Conservation (phyloP, 2,329 filamentous ascomycete genomes). For the Neofusicoccum parvum region DNA sequence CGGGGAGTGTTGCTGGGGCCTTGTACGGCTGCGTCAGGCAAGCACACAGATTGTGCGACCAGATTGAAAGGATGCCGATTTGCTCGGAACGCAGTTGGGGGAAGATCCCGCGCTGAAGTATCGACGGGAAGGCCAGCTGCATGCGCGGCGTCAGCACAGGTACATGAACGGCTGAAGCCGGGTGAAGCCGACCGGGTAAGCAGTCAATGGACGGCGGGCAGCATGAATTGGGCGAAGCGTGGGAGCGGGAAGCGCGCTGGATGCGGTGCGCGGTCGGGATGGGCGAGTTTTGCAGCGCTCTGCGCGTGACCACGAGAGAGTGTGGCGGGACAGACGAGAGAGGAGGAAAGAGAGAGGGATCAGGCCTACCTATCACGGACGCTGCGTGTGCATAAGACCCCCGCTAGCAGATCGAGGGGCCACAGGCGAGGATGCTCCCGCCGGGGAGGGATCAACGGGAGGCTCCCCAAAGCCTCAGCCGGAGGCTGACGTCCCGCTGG, state of each 20-base stretch:
- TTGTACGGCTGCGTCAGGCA: slow-evolving; percentile 10
- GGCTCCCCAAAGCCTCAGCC: background rate
- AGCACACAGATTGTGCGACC: slow-evolving; percentile 17
- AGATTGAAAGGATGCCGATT: slow-evolving; percentile 17
- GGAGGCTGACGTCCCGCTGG: background rate
- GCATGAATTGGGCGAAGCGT: background rate
- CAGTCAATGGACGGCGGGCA: slow-evolving; percentile 13
- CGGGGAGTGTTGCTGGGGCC: background rate
- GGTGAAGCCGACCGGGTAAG: slow-evolving; percentile 11
- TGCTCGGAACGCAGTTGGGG: slow-evolving; percentile 13
- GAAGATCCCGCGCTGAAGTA: slow-evolving; percentile 19
- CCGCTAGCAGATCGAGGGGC: slow-evolving; percentile 17
- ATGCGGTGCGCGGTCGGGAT: slow-evolving; percentile 19
- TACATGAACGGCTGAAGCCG: slow-evolving; percentile 20
- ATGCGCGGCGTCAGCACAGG: slow-evolving; percentile 19
- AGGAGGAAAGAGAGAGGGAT: background rate
- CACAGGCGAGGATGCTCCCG: slow-evolving; percentile 18
- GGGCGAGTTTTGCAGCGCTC: slow-evolving; percentile 5
- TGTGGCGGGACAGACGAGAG: slow-evolving; percentile 19
- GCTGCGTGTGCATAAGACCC: slow-evolving; percentile 17
- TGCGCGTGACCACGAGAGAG: slow-evolving; percentile 20
- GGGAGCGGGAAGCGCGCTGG: background rate
- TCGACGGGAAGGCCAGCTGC: slow-evolving; percentile 16
- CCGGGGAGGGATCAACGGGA: slow-evolving; percentile 14
- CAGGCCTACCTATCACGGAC: slow-evolving; percentile 19